These are phyloP conservation scores for Histomonas meleagridis DNA, from an alignment of 208 protist species.

Conservation along the genomic window DNA sequence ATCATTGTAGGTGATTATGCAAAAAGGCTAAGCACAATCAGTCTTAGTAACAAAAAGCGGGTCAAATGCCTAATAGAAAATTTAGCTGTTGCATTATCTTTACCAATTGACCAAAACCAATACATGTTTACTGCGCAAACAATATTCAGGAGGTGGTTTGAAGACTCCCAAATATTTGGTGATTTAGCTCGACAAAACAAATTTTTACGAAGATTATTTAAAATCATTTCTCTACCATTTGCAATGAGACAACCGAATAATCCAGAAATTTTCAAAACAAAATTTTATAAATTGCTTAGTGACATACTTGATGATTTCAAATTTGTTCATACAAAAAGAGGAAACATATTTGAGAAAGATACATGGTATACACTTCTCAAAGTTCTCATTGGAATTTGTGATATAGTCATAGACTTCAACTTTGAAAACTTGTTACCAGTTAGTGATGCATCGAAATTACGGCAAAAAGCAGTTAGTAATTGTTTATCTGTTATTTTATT, in stretches of 20 bases:
- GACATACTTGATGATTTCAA: background rate
- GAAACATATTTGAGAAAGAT: background rate
- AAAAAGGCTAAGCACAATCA: background rate
- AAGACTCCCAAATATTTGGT: background rate
- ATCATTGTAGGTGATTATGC: constrained; percentile 2
- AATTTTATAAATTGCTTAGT: background rate
- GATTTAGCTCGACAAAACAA: background rate
- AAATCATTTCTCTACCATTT: background rate
- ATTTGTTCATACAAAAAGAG: background rate
- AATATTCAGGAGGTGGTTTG: background rate
- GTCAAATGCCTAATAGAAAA: background rate
- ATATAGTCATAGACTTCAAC: background rate
- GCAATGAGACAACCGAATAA: background rate
- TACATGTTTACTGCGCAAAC: background rate
- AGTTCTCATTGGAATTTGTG: background rate
- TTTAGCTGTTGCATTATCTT: background rate
- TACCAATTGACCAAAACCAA: background rate
- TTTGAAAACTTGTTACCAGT: background rate
- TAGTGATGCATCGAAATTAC: background rate
- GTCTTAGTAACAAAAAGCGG: background rate
- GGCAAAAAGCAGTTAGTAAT: background rate
- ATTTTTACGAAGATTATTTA: background rate
- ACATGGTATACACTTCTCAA: background rate
- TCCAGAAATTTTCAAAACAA: background rate
- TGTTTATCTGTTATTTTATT: background rate